Evolutionary conservation across 2,329 filamentous ascomycete genomes (phyloP).

Genomic region (Xylariales sp.): DNA sequence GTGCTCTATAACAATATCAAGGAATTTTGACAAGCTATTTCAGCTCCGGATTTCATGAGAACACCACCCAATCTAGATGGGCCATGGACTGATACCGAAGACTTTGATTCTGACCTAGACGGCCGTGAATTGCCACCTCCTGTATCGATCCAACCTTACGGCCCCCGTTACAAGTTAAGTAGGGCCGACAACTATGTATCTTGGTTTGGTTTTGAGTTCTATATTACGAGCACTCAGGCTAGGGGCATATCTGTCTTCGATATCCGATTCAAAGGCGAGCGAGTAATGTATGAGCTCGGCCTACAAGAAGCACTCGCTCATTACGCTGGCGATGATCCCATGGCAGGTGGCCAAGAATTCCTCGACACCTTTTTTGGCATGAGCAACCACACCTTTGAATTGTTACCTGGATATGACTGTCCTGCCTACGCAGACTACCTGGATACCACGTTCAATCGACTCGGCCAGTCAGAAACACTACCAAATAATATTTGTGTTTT

Average conservation of each 20-base stretch:
- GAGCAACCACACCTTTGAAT: slow-evolving; percentile 37
- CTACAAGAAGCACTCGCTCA: slow-evolving; percentile 51
- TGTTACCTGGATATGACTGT: slow-evolving; percentile 47
- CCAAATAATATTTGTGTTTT: slow-evolving; percentile 51
- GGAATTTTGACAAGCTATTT: slow-evolving; percentile 40
- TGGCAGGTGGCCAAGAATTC: slow-evolving; percentile 39
- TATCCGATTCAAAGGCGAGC: slow-evolving; percentile 48
- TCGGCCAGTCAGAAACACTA: slow-evolving; percentile 38
- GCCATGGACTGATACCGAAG: slow-evolving; percentile 38
- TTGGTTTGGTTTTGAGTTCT: slow-evolving; percentile 51
- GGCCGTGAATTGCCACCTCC: slow-evolving; percentile 34
- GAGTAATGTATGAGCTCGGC: slow-evolving; percentile 51
- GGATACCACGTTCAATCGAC: slow-evolving; percentile 39
- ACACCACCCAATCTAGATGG: slow-evolving; percentile 43
- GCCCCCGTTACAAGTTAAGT: slow-evolving; percentile 37
- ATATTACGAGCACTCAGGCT: slow-evolving; percentile 41
- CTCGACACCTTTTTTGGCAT: slow-evolving; percentile 46
- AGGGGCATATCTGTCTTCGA: slow-evolving; percentile 45
- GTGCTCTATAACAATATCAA: slow-evolving; percentile 47
- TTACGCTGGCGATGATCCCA: slow-evolving; percentile 44
- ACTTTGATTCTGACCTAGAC: slow-evolving; percentile 28
- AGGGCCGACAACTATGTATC: slow-evolving; percentile 36
- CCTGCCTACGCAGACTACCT: slow-evolving; percentile 45
- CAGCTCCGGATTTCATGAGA: slow-evolving; percentile 37
- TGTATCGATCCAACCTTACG: slow-evolving; percentile 28